Base-by-base conservation (phyloP, 2,329 filamentous ascomycete species). In the Penicillium crustosum region DNA sequence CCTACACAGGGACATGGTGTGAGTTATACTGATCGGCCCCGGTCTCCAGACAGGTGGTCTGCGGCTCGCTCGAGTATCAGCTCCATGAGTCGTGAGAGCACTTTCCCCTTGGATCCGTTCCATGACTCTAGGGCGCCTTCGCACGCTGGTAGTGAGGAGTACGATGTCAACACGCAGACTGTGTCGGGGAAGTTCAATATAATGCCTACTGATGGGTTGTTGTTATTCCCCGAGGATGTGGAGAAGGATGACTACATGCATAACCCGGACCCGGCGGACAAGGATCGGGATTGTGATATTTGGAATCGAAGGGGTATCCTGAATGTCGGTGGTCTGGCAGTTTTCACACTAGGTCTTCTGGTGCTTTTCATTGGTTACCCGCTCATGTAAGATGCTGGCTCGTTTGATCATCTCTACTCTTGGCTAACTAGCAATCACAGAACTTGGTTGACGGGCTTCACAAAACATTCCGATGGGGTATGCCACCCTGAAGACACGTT, bases 171-270 rank as follows among this genome's bases (percentile, higher is more conserved):
- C 67, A 90, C 87, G 0, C 87, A 90, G 75, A 89, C 87, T 1
- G 87, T 90, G 3, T 85, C 86, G 17, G 86, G 89, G 68, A 90
- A 90, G 72, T 90, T 87, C 73, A 89, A 89, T 68, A 89, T 90
- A 53, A 79, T 84, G 70, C 87, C 88, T 0, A 87, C 85, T 3
- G 83, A 86, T 15, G 86, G 86, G 6, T 74, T 90, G 52, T 70
- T 90, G 41, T 75, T 90, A 21, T 90, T 87, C 65, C 88, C 87
- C 0, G 86, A 89, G 70, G 87, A 90, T 68, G 84, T 89, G 23
- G 88, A 90, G 70, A 89, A 89, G 66, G 88, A 90, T 68, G 88
- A 90, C 68, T 87, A 84, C 62, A 68, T 90, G 61, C 88, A 90
- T 69, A 89, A 89, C 65, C 88, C 88, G 0, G 86, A 88, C 66